phyloP scores from a whole-genome alignment of 169 alveolate genomes.

The Plasmodium knowlesi region DNA sequence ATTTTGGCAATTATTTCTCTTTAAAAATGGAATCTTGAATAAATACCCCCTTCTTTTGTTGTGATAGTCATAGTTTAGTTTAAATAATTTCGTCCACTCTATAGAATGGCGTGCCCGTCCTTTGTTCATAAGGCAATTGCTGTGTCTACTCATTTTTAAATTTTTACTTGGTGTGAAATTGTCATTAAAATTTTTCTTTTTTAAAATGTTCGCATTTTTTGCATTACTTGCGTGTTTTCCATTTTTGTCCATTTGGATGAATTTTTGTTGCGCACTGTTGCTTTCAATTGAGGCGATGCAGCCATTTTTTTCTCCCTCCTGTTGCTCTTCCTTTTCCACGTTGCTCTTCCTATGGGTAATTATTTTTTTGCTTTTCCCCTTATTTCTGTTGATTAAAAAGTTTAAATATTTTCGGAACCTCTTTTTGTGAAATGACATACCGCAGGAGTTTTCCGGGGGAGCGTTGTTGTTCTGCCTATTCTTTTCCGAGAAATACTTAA shows the following conservation, averaged over 20 bases:
- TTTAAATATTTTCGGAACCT: slow-evolving; percentile 34
- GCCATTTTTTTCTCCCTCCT: not conserved
- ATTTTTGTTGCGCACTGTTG: not conserved
- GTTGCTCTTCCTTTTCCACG: not conserved
- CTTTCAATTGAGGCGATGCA: not conserved
- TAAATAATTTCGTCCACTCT: slow-evolving; percentile 42
- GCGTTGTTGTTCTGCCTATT: slow-evolving; percentile 22
- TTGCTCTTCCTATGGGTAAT: not conserved
- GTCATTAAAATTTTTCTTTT: not conserved
- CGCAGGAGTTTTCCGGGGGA: slow-evolving; percentile 7
- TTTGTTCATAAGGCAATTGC: not conserved
- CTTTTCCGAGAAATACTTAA: slow-evolving; percentile 53
- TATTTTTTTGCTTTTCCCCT: slow-evolving; percentile 9
- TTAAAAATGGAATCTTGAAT: slow-evolving; percentile 9
- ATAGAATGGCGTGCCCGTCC: not conserved
- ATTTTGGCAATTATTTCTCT: slow-evolving; percentile 15
- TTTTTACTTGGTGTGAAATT: not conserved
- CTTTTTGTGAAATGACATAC: slow-evolving; percentile 21
- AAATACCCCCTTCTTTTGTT: slow-evolving; percentile 22
- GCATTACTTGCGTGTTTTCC: not conserved
- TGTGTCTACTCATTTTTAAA: not conserved
- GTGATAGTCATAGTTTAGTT: slow-evolving; percentile 2
- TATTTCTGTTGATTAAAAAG: slow-evolving; percentile 22
- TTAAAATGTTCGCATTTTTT: not conserved
- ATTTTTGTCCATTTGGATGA: not conserved